Conservation (phyloP, 768 basidiomycete species). For the Floccularia luteovirens region DNA sequence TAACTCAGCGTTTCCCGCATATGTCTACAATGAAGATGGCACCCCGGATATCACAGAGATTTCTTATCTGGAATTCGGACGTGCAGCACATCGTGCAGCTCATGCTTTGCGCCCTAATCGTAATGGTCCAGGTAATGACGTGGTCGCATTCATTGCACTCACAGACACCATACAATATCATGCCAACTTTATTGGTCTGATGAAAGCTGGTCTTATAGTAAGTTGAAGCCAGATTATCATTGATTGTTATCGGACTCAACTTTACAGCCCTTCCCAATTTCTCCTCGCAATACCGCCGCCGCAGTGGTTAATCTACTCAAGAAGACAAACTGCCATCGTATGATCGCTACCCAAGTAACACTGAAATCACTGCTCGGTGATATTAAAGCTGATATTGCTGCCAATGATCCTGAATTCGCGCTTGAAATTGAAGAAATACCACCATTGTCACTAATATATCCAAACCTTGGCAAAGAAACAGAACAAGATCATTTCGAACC, state of each 20-base stretch:
- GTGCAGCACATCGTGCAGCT: constrained; percentile 20
- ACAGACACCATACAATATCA: constrained; percentile 20
- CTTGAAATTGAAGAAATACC: constrained; percentile 25
- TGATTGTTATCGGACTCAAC: not conserved
- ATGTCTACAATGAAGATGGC: constrained; percentile 10
- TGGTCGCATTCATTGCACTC: constrained; percentile 23
- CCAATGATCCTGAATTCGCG: constrained; percentile 10
- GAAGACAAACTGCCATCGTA: constrained; percentile 18
- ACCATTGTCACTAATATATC: constrained; percentile 23
- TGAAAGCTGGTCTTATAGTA: constrained; percentile 19
- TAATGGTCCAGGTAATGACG: constrained; percentile 12
- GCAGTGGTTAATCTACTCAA: constrained; percentile 23
- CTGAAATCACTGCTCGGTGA: constrained; percentile 17
- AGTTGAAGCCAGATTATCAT: constrained; percentile 3
- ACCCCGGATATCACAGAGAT: constrained; percentile 8
- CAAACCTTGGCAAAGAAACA: constrained; percentile 27
- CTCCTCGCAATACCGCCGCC: constrained; percentile 25
- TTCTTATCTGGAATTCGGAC: constrained; percentile 8
- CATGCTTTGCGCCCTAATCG: constrained; percentile 11
- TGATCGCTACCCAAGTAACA: constrained; percentile 20
- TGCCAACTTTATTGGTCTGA: constrained; percentile 16
- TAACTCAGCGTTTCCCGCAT: constrained; percentile 12
- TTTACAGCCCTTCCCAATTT: constrained; percentile 25
- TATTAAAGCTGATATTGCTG: constrained; percentile 13
- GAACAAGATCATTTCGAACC: constrained; percentile 17